Evolutionary conservation across 1,284 basidiomycete species (phyloP).

Genomic region (Microbotryum scabiosae): DNA sequence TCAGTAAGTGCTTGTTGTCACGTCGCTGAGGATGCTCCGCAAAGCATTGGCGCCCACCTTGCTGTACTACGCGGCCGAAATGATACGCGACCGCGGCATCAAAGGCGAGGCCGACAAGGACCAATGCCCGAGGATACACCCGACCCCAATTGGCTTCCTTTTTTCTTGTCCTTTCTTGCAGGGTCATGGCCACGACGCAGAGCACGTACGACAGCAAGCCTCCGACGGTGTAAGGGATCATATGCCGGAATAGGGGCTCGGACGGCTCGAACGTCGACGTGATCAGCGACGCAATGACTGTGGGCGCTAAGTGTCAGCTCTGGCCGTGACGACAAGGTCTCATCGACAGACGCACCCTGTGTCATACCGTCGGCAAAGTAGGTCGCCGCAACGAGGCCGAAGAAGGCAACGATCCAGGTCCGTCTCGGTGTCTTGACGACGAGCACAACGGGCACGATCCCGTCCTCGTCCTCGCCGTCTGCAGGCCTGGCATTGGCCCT

Average conservation of each 20-base stretch:
- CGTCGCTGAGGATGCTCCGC: too few relatives aligned
- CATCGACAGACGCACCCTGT: constrained; percentile 9
- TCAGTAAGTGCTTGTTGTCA: too few relatives aligned
- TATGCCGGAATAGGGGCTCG: constrained; percentile 10
- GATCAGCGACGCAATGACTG: constrained; percentile 25
- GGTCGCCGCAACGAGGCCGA: constrained; percentile 17
- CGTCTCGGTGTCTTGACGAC: constrained; percentile 9
- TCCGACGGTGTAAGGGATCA: constrained; percentile 18
- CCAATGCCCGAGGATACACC: too few relatives aligned
- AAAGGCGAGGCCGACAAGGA: background rate
- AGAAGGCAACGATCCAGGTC: constrained; percentile 21
- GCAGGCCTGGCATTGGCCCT: background rate
- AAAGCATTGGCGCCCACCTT: too few relatives aligned
- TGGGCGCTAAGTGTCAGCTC: background rate
- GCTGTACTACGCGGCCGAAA: too few relatives aligned
- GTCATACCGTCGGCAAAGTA: constrained; percentile 26
- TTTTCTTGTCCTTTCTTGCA: constrained; percentile 5
- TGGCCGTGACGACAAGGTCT: background rate
- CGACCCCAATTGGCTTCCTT: background rate
- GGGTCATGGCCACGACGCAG: constrained; percentile 14
- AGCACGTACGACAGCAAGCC: constrained; percentile 13
- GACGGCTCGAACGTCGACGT: constrained; percentile 13
- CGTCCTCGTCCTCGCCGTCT: constrained; percentile 13
- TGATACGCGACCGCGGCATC: constrained; percentile 1
- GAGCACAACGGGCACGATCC: constrained; percentile 31